Evolutionary conservation across 2,329 filamentous ascomycete genomes (phyloP).

Genomic region (Septoria petroselini): DNA sequence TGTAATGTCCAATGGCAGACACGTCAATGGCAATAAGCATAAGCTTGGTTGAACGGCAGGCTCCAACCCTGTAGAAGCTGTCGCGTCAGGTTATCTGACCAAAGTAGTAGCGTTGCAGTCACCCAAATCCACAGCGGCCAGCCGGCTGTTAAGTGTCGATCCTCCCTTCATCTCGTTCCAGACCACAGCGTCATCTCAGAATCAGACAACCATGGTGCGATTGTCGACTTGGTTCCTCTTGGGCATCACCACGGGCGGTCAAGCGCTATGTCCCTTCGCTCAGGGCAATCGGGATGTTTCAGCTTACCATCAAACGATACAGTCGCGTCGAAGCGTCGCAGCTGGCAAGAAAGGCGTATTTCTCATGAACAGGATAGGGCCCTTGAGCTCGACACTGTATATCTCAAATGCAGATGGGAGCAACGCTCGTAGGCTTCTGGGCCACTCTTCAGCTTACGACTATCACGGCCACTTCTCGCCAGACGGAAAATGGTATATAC

Average conservation of each 20-base stretch:
- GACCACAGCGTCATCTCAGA: neutral
- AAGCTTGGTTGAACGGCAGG: neutral
- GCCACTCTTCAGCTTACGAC: constrained; percentile 10
- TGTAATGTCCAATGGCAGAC: neutral
- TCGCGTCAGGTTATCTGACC: neutral
- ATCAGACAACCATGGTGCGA: neutral
- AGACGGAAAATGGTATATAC: constrained; percentile 12
- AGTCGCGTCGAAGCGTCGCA: neutral
- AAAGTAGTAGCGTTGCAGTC: too few species aligned
- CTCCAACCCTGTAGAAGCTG: neutral
- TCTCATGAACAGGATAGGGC: constrained; percentile 19
- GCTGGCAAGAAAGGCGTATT: constrained; percentile 17
- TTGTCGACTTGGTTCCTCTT: neutral
- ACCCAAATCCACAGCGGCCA: too few species aligned
- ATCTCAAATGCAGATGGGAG: constrained; percentile 17
- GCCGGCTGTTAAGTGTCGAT: neutral
- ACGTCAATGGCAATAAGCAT: neutral
- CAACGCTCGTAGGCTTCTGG: constrained; percentile 13
- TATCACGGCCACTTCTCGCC: constrained; percentile 16
- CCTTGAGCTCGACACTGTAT: constrained; percentile 10
- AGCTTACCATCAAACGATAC: neutral
- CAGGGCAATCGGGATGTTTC: neutral
- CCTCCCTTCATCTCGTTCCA: neutral
- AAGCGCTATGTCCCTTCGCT: neutral
- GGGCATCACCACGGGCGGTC: neutral